A percentile compares a stretch with the other conserved stretches of the same genome.
These are phyloP conservation scores for Leucosporidium scottii DNA, from an alignment of 768 basidiomycete species.

Conservation along the genomic window DNA sequence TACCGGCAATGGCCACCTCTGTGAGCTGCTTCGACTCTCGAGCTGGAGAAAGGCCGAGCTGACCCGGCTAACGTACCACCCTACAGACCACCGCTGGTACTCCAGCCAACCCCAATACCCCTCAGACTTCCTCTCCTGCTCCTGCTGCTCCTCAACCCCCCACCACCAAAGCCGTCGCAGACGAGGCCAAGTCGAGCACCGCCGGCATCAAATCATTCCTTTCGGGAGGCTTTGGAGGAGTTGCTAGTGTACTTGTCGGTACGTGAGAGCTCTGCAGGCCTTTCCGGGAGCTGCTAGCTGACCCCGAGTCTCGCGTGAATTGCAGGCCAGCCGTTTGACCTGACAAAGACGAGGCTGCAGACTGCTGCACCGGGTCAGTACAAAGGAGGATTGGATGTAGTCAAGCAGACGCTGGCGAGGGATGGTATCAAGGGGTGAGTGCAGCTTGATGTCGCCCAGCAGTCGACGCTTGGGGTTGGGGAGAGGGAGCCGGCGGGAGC, in stretches of 20 bases:
- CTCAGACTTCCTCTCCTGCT: no score
- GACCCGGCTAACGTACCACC: no score
- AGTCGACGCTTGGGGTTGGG: background rate
- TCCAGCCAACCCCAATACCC: no score
- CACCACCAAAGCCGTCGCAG: background rate
- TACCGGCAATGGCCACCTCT: no score
- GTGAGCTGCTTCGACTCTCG: no score
- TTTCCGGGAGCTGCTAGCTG: background rate
- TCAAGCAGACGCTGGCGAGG: conserved; percentile 78
- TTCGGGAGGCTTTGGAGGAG: conserved; percentile 87
- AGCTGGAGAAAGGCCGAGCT: no score
- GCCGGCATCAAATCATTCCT: conserved; percentile 68
- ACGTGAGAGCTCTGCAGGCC: conserved; percentile 40
- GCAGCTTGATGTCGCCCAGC: background rate
- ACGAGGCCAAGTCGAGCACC: conserved; percentile 9
- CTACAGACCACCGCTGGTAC: no score
- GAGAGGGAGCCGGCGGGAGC: background rate
- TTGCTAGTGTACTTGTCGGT: conserved; percentile 83
- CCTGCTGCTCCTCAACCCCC: no score
- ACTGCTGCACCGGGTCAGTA: conserved; percentile 84
- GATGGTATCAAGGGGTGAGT: conserved; percentile 80
- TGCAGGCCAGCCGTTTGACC: conserved; percentile 90
- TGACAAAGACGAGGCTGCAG: conserved; percentile 92
- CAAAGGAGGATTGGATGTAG: conserved; percentile 86
- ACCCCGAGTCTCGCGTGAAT: background rate